Conservation (phyloP, 345 rosid species). For the Pugionium dolabratum region DNA sequence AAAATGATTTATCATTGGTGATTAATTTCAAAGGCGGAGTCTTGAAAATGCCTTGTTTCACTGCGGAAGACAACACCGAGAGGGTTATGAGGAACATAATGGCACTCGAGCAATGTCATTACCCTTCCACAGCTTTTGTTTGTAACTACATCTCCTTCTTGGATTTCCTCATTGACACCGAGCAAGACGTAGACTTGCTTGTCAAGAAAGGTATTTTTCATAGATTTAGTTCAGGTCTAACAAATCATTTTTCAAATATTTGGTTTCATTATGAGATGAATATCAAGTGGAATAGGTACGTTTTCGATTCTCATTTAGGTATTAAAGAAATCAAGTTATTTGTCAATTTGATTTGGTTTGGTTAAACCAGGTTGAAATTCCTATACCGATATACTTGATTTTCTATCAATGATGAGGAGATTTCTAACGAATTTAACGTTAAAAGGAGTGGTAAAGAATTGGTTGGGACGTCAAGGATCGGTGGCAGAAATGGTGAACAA, state of each 20-base stretch:
- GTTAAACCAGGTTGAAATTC: conserved; percentile 2
- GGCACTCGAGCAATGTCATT: conserved; percentile 41
- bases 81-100: conserved; percentile 29
- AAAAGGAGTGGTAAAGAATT: conserved; percentile 18
- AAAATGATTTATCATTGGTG: conserved; percentile 21
- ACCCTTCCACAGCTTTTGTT: neutral
- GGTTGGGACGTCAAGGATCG: conserved; percentile 29
- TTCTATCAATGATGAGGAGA: neutral
- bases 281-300: no score
- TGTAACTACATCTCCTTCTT: conserved; percentile 28
- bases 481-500: conserved; percentile 39
- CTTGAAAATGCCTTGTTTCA: conserved; percentile 35
- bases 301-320: no score
- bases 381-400: neutral
- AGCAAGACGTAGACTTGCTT: conserved; percentile 35
- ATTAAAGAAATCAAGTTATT: neutral
- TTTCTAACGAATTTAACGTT: neutral
- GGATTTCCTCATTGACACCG: conserved; percentile 38
- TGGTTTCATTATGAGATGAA: no score
- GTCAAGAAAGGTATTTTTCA: conserved; percentile 31
- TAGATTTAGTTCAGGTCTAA: no score
- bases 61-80: conserved; percentile 8
- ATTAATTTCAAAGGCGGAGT: neutral
- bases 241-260: neutral
- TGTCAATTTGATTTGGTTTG: neutral